phyloP scores from a whole-genome alignment of 805 yeast genomes.

The Ogataea minuta region DNA sequence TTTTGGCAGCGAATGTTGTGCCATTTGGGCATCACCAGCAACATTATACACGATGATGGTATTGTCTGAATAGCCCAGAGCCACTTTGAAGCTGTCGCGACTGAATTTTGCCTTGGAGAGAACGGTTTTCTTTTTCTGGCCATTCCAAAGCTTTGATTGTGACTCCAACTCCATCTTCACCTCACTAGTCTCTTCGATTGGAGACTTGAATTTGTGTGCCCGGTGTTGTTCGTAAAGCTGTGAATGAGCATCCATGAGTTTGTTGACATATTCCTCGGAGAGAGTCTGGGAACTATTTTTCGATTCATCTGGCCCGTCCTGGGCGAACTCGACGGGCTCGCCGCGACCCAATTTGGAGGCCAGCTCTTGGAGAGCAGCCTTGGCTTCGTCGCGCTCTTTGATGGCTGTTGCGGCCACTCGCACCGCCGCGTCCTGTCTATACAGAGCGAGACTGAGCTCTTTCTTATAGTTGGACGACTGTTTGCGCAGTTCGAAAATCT shows the following conservation, averaged over 20 bases:
- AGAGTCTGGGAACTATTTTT: slow-evolving; percentile 1
- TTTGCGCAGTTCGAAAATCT: slow-evolving; percentile 71
- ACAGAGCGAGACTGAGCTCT: slow-evolving; percentile 74
- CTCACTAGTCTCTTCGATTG: slow-evolving; percentile 7
- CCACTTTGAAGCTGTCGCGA: slow-evolving; percentile 3
- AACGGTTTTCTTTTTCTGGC: slow-evolving; percentile 8
- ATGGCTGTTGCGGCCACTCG: slow-evolving; percentile 75
- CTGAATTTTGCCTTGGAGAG: slow-evolving; percentile 5
- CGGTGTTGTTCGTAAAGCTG: slow-evolving; percentile 23
- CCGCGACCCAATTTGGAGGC: slow-evolving; percentile 40
- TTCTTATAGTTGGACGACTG: slow-evolving; percentile 64
- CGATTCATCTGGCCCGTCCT: slow-evolving; percentile 22
- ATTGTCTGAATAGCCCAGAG: slow-evolving; percentile 13
- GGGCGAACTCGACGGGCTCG: slow-evolving; percentile 9
- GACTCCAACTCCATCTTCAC: slow-evolving; percentile 2
- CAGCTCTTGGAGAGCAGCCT: slow-evolving; percentile 58
- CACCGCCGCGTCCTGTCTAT: slow-evolving; percentile 87
- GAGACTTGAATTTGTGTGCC: slow-evolving; percentile 19
- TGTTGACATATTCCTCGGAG: slow-evolving; percentile 4
- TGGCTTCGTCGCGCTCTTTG: slow-evolving; percentile 75
- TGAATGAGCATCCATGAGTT: slow-evolving; percentile 18
- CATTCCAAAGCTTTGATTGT: slow-evolving; percentile 6
- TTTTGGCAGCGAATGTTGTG: slow-evolving; percentile 6
- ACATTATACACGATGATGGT: slow-evolving; percentile 5
- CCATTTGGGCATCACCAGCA: neutral